These are phyloP conservation scores for Neurospora tetraspora DNA, from an alignment of 495 filamentous ascomycete species.

Conservation along the genomic window DNA sequence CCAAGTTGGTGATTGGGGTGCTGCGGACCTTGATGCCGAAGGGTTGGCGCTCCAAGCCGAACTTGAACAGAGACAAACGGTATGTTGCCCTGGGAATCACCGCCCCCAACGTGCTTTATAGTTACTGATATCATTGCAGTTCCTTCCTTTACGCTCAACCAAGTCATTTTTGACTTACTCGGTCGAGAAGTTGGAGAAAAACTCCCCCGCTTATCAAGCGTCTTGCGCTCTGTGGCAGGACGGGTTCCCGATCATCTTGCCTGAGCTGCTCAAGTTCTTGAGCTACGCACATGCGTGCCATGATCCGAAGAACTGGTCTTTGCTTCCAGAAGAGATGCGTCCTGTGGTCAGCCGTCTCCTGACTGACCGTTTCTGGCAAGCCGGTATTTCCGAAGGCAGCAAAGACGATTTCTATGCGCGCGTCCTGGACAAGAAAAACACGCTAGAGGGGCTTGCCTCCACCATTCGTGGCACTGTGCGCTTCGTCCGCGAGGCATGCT, in stretches of 20 bases:
- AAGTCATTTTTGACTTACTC: constrained; percentile 85
- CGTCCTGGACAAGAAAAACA: constrained; percentile 76
- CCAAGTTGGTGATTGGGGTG: constrained; percentile 73
- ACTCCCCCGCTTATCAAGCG: constrained; percentile 53
- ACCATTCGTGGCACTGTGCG: constrained; percentile 80
- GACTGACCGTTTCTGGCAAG: constrained; percentile 97
- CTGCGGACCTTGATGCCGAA: constrained; percentile 62
- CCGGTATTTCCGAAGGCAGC: constrained; percentile 88
- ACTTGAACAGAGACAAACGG: constrained; percentile 63
- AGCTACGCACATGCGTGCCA: constrained; percentile 92
- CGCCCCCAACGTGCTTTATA: not conserved
- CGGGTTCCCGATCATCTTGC: constrained; percentile 70
- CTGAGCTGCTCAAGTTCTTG: constrained; percentile 76
- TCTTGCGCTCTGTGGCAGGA: constrained; percentile 76
- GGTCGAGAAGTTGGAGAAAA: constrained; percentile 73
- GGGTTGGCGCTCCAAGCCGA: constrained; percentile 68
- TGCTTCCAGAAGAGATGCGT: constrained; percentile 67
- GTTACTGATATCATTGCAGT: constrained; percentile 29
- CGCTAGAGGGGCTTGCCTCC: constrained; percentile 88
- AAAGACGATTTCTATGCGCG: constrained; percentile 93
- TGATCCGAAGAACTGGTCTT: constrained; percentile 73
- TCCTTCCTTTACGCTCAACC: constrained; percentile 71
- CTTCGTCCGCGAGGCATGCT: constrained; percentile 83
- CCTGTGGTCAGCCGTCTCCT: constrained; percentile 70
- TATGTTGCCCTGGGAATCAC: constrained; percentile 21